A percentile compares a stretch with the other conserved stretches of the same genome.
Evolutionary conservation across 306 rosid species (phyloP).

Genomic region (Fragaria vesca): DNA sequence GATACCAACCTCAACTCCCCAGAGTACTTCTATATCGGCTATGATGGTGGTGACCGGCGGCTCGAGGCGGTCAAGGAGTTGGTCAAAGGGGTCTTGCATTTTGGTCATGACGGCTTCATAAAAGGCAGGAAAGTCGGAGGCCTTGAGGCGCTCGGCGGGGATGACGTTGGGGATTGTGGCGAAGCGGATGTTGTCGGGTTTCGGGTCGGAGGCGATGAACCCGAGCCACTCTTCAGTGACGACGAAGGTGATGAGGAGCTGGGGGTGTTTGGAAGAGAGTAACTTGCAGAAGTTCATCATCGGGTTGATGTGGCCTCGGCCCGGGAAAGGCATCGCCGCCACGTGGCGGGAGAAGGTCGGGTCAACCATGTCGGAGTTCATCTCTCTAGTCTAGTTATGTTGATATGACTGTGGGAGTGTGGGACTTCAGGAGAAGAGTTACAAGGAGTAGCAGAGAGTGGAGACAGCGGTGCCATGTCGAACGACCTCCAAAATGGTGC

Average conservation of each 20-base stretch:
- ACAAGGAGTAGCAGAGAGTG: too few relatives aligned
- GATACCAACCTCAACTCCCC: slow-evolving; percentile 37
- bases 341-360: slow-evolving; percentile 26
- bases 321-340: slow-evolving; percentile 48
- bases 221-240: slow-evolving; percentile 57
- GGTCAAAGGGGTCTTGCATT: slow-evolving; percentile 48
- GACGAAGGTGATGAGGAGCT: slow-evolving; percentile 44
- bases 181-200: slow-evolving; percentile 33
- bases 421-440: too few relatives aligned
- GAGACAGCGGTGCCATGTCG: too few relatives aligned
- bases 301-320: slow-evolving; percentile 51
- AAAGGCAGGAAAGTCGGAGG: slow-evolving; percentile 42
- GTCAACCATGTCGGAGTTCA: neutral
- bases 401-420: neutral
- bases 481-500: too few relatives aligned
- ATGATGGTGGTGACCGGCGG: slow-evolving; percentile 31
- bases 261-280: slow-evolving; percentile 3
- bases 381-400: neutral
- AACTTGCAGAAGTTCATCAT: slow-evolving; percentile 59
- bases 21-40: slow-evolving; percentile 35
- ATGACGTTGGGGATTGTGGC: slow-evolving; percentile 44
- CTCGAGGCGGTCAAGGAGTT: slow-evolving; percentile 36
- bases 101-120: slow-evolving; percentile 46
- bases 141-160: slow-evolving; percentile 40
- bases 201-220: slow-evolving; percentile 30